These are phyloP conservation scores for Strobilomyces dryophilus DNA, from an alignment of 768 basidiomycete genomes.

Conservation along the genomic window DNA sequence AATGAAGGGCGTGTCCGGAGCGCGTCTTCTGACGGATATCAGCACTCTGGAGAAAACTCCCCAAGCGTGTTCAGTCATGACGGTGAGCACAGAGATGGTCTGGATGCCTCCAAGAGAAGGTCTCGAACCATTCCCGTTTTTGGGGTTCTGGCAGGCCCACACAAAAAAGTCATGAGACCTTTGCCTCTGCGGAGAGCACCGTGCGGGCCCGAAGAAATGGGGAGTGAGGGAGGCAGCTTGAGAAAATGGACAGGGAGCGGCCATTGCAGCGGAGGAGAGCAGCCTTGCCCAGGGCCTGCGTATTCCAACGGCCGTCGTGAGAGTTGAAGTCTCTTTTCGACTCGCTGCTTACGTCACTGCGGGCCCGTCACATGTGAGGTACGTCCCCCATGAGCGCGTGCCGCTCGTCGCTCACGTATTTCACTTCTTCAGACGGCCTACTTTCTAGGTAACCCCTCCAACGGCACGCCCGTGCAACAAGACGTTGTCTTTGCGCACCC, in stretches of 20 bases:
- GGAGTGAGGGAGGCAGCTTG: constrained; percentile 51
- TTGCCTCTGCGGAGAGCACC: constrained; percentile 58
- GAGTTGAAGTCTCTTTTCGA: too few relatives aligned
- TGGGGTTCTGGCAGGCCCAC: constrained; percentile 61
- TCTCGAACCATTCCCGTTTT: constrained; percentile 63
- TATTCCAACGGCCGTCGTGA: constrained; percentile 9
- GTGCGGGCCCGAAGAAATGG: constrained; percentile 33
- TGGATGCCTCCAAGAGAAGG: constrained; percentile 75
- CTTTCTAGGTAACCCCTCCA: too few relatives aligned
- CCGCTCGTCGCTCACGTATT: too few relatives aligned
- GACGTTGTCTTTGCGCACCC: too few relatives aligned
- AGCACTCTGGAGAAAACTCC: constrained; percentile 87
- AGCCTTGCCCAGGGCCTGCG: constrained; percentile 16
- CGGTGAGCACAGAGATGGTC: constrained; percentile 73
- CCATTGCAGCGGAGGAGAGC: constrained; percentile 20
- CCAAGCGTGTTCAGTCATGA: constrained; percentile 72
- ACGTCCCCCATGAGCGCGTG: too few relatives aligned
- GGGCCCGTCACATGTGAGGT: too few relatives aligned
- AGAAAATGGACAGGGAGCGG: constrained; percentile 62
- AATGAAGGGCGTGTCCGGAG: constrained; percentile 82
- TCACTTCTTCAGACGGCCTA: too few relatives aligned
- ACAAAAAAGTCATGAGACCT: constrained; percentile 73
- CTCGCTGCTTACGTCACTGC: too few relatives aligned
- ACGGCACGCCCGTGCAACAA: too few relatives aligned
- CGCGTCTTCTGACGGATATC: constrained; percentile 75